Evolutionary conservation across 2,329 filamentous ascomycete species (phyloP).

Genomic region (Aspergillus udagawae): DNA sequence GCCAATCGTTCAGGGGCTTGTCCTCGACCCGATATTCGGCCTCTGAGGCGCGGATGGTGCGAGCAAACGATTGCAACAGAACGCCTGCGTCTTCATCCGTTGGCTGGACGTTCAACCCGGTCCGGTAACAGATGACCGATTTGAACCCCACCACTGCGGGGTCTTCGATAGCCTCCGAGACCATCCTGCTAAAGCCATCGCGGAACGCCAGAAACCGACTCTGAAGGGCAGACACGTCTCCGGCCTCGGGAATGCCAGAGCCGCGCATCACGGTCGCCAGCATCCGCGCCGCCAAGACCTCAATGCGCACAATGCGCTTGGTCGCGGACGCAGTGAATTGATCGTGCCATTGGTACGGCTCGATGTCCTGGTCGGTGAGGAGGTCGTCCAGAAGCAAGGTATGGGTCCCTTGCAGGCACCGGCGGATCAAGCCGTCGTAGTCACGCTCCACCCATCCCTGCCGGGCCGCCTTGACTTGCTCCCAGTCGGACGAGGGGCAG

Average conservation of each 20-base stretch:
- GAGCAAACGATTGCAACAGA: constrained; percentile 25
- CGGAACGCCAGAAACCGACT: constrained; percentile 22
- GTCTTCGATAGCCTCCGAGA: constrained; percentile 59
- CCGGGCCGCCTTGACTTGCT: constrained; percentile 50
- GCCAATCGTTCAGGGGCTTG: constrained; percentile 63
- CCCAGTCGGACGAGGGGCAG: constrained; percentile 59
- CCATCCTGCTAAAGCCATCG: constrained; percentile 34
- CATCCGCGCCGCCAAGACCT: constrained; percentile 64
- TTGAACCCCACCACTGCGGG: constrained; percentile 74
- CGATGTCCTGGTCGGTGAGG: constrained; percentile 53
- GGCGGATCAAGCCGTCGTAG: constrained; percentile 55
- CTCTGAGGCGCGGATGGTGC: constrained; percentile 21
- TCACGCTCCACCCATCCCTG: constrained; percentile 45
- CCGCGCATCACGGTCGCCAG: constrained; percentile 46
- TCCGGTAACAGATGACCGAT: constrained; percentile 76
- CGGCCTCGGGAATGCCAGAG: constrained; percentile 27
- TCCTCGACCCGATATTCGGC: constrained; percentile 49
- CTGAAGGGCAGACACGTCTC: constrained; percentile 15
- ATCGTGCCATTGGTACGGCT: constrained; percentile 63
- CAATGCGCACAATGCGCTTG: constrained; percentile 74
- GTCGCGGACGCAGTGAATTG: constrained; percentile 60
- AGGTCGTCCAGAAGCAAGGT: constrained; percentile 76
- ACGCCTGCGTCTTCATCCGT: constrained; percentile 42
- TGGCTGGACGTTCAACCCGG: constrained; percentile 62
- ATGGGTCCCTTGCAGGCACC: constrained; percentile 69